Evolutionary conservation across 768 basidiomycete genomes (phyloP).

Genomic region (Xerocomellus chrysenteron): DNA sequence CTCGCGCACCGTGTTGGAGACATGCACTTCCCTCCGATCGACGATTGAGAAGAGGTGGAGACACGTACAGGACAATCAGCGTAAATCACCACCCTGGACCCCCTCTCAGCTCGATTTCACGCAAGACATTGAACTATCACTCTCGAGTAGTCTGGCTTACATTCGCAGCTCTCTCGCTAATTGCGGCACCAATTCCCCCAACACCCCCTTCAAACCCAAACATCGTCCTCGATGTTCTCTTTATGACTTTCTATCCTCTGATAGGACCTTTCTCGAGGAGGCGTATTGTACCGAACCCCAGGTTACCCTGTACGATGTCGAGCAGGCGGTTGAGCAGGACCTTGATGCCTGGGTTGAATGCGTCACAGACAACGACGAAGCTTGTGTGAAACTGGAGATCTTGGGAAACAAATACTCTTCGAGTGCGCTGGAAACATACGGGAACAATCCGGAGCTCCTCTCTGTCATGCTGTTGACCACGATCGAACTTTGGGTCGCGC

Average conservation of each 20-base stretch:
- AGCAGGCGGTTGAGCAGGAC: constrained; percentile 28
- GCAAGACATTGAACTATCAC: constrained; percentile 35
- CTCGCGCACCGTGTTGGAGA: neutral
- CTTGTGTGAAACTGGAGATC: constrained; percentile 14
- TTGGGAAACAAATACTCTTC: constrained; percentile 30
- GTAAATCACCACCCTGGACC: constrained; percentile 29
- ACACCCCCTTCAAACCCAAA: neutral
- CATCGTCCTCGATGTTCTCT: constrained; percentile 6
- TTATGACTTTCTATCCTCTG: neutral
- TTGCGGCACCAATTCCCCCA: neutral
- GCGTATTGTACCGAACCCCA: constrained; percentile 6
- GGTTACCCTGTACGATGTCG: constrained; percentile 36
- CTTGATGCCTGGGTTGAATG: constrained; percentile 35
- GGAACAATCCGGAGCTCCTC: constrained; percentile 35
- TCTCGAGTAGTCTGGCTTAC: constrained; percentile 30
- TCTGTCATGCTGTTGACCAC: constrained; percentile 43
- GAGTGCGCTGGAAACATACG: constrained; percentile 26
- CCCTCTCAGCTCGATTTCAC: constrained; percentile 28
- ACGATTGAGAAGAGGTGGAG: constrained; percentile 38
- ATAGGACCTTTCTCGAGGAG: constrained; percentile 7
- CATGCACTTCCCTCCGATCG: constrained; percentile 15
- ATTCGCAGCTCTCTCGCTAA: constrained; percentile 20
- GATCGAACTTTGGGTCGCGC: constrained; percentile 37
- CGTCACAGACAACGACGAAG: constrained; percentile 3
- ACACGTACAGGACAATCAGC: constrained; percentile 28